These are phyloP conservation scores for Komagataella phaffii DNA, from an alignment of 805 yeast species.

Conservation along the genomic window DNA sequence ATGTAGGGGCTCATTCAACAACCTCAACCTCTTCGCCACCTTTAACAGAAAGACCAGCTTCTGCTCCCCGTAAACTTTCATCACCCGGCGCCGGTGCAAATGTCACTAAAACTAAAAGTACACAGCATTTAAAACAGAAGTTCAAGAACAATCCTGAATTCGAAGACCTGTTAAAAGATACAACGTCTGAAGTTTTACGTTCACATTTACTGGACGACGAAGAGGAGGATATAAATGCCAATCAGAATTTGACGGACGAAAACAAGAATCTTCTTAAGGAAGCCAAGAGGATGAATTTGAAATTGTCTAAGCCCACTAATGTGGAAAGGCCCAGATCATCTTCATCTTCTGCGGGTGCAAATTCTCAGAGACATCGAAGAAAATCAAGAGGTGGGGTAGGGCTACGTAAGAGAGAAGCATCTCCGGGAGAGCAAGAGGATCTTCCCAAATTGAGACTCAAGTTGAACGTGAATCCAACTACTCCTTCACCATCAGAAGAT, in stretches of 20 bases:
- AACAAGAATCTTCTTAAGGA: neutral
- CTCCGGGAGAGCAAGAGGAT: neutral
- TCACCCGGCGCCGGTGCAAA: neutral
- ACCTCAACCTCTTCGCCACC: neutral
- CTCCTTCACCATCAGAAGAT: neutral
- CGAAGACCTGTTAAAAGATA: conserved; percentile 17
- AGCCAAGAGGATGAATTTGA: neutral
- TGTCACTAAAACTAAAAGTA: neutral
- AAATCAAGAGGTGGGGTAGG: conserved; percentile 16
- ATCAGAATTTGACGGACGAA: neutral
- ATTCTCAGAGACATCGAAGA: conserved; percentile 9
- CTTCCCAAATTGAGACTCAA: neutral
- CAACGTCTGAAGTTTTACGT: conserved; percentile 17
- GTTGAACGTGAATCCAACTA: neutral
- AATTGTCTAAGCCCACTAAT: neutral
- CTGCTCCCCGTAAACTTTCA: neutral
- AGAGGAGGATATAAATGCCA: conserved; percentile 4
- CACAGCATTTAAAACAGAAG: conserved; percentile 4
- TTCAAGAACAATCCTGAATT: conserved; percentile 4
- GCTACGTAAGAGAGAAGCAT: conserved; percentile 4
- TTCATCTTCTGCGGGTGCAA: neutral
- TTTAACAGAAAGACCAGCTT: neutral
- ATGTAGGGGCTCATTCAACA: conserved; percentile 1
- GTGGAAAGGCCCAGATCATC: neutral
- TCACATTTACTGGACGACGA: conserved; percentile 27